These are phyloP conservation scores for Trichosporon sp. DNA, from an alignment of 1,284 basidiomycete species.

Conservation along the genomic window DNA sequence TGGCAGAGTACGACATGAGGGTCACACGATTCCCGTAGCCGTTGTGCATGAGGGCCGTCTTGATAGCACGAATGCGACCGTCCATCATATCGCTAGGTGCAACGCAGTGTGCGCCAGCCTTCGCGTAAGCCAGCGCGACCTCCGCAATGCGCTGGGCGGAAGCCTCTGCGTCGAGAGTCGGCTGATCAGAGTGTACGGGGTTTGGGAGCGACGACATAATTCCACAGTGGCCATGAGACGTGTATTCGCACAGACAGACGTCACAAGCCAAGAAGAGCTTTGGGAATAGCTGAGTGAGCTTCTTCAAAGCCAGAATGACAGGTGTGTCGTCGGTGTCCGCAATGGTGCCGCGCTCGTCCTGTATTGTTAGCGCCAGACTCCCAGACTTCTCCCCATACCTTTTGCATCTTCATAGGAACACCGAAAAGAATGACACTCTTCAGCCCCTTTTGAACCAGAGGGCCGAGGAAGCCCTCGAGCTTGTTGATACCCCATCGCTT, in stretches of 20 bases:
- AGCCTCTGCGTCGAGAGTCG: constrained; percentile 56
- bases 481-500: constrained; percentile 90
- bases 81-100: constrained; percentile 99
- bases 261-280: constrained; percentile 82
- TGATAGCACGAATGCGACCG: constrained; percentile 85
- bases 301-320: constrained; percentile 83
- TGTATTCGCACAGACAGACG: constrained; percentile 99
- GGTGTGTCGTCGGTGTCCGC: constrained; percentile 88
- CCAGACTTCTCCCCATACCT: constrained; percentile 54
- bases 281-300: constrained; percentile 72
- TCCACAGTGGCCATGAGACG: constrained; percentile 96
- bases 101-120: constrained; percentile 93
- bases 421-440: constrained; percentile 93
- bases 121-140: constrained; percentile 87
- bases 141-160: constrained; percentile 82
- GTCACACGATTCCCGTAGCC: constrained; percentile 81
- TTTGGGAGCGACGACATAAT: constrained; percentile 53
- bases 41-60: constrained; percentile 69
- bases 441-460: constrained; percentile 83
- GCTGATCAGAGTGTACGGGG: constrained; percentile 34
- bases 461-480: constrained; percentile 81
- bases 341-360: constrained; percentile 78
- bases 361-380: neutral
- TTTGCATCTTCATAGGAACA: constrained; percentile 75
- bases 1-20: constrained; percentile 97